These are phyloP conservation scores for Lentinula sp. DNA, from an alignment of 768 basidiomycete species.

Conservation along the genomic window DNA sequence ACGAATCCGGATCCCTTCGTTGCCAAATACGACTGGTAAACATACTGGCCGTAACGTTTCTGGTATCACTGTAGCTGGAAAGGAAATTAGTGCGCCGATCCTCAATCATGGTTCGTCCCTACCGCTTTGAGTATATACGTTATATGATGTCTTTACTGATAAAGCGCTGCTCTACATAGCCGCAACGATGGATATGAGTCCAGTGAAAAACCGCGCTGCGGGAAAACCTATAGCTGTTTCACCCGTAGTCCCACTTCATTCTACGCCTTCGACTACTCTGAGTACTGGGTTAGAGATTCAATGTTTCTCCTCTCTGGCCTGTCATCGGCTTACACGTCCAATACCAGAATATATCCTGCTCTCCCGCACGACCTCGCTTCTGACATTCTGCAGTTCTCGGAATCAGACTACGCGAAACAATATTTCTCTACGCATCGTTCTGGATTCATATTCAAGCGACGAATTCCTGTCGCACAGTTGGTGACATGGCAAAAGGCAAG, in stretches of 20 bases:
- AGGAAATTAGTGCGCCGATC: constrained; percentile 63
- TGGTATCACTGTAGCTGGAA: constrained; percentile 48
- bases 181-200: constrained; percentile 69
- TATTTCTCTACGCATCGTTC: constrained; percentile 91
- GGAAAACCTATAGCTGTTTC: constrained; percentile 61
- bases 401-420: constrained; percentile 77
- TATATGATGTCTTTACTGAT: constrained; percentile 5
- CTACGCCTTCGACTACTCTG: constrained; percentile 36
- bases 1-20: constrained; percentile 31
- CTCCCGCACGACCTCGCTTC: constrained; percentile 76
- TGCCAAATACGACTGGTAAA: constrained; percentile 25
- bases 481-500: constrained; percentile 88
- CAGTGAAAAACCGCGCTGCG: constrained; percentile 58
- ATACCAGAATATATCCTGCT: constrained; percentile 62
- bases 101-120: constrained; percentile 57
- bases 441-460: constrained; percentile 80
- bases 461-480: constrained; percentile 77
- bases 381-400: constrained; percentile 83
- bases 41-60: constrained; percentile 29
- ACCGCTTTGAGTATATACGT: neutral
- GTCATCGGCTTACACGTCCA: constrained; percentile 12
- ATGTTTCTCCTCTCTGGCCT: neutral
- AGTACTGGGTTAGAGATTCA: constrained; percentile 56
- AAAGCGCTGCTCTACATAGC: constrained; percentile 29
- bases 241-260: constrained; percentile 22